A percentile compares a stretch with the other conserved stretches of the same genome.
phyloP scores from a whole-genome alignment of 139 green algal species.

The Chlamydomonas applanata region DNA sequence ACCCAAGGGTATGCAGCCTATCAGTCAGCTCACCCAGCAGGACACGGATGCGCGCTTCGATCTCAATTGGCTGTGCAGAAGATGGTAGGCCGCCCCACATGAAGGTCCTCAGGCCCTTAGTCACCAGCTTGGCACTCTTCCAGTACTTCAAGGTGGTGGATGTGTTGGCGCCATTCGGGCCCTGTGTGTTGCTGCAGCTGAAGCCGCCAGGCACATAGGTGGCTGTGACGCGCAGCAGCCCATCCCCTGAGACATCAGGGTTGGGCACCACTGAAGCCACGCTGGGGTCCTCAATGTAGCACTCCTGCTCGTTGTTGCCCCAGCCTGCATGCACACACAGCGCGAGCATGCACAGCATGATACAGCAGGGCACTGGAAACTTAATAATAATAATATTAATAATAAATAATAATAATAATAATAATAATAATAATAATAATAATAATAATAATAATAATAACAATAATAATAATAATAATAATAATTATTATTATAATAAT shows the following conservation, averaged over 20 bases:
- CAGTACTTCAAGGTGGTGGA: neutral
- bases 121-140: conserved; percentile 4
- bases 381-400: too few species aligned
- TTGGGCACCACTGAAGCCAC: neutral
- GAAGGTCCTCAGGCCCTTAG: neutral
- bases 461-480: too few species aligned
- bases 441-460: too few species aligned
- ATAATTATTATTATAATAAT: too few species aligned
- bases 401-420: too few species aligned
- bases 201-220: neutral
- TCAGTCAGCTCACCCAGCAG: neutral
- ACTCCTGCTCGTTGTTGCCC: conserved; percentile 9
- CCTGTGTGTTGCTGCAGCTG: too few species aligned
- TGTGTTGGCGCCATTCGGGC: neutral
- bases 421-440: too few species aligned
- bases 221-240: conserved; percentile 3
- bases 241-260: neutral
- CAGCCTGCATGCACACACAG: neutral
- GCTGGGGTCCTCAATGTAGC: neutral
- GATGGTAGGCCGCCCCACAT: neutral
- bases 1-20: neutral
- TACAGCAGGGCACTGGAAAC: too few species aligned
- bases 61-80: neutral
- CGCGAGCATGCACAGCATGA: too few species aligned
- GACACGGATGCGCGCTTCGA: neutral